Base-by-base conservation (phyloP, 495 filamentous ascomycete genomes). In the Neurospora tetraspora region DNA sequence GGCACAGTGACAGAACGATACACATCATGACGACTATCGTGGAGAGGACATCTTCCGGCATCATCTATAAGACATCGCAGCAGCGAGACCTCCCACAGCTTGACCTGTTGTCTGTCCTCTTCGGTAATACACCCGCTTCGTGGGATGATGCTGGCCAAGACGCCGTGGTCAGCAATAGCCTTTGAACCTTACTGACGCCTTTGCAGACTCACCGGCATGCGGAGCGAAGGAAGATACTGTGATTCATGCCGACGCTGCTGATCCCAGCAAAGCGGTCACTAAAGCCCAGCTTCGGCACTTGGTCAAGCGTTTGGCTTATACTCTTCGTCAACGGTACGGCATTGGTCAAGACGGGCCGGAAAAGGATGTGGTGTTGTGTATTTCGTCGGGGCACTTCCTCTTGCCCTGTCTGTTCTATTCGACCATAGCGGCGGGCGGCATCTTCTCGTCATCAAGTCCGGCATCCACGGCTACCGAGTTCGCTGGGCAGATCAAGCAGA, bases 41-140 rank as follows among this genome's bases (percentile, higher is more conserved):
- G 78, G 87, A 94, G 76, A 97, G 95, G 84, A 94, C 94, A 83
- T 90, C 87, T 78, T 96, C 96, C 85, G 97, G 97, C 76, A 93
- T 97, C 80, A 93, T 93, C 81, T 97, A 93, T 88, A 96, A 97
- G 86, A 95, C 94, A 14, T 92, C 93, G 6, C 12, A 75, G 39
- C 45, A 40, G 7, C 61, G 74, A n/a, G 43, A 72, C 40, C 12
- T 71, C 8, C 73, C 74, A 4, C 39, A 72, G 20, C 68, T 73
- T 12, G 74, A 75, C 70, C 42, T 76, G 16, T 16, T 74, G 36
- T 68, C 70, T 27, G 36, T 70, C 39, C 73, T 74, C 42, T 77
- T 77, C 34, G 74, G 70, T 76, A 18, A 36, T n/a, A 8, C n/a
- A 10, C 4, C n/a, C 69, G 11, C 9, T 37, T 42, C 9, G 34